Base-by-base conservation (phyloP, 257 asterid species). In the Forsythia suspensa region DNA sequence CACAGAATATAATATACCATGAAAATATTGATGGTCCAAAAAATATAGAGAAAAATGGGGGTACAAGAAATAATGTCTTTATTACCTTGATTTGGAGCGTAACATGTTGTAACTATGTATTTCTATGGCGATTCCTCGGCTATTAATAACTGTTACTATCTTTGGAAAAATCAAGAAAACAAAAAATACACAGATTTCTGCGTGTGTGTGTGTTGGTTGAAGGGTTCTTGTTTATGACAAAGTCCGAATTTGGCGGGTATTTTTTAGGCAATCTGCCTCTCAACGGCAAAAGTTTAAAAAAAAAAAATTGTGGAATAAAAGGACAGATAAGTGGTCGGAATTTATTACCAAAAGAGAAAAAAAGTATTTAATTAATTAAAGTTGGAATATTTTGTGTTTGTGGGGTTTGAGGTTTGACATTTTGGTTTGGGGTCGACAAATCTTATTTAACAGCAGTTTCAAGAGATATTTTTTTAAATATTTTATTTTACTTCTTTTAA, bases 41-140 rank as follows among this genome's bases (percentile, higher is more conserved):
- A 80, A 24, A 39, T 18, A 75, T 20, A 24, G 21, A 70, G 71
- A 69, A 38, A 79, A 73, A 43, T 72, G 16, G 11, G 52, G 38
- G 84, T 71, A 77, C 74, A 80, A 76, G 74, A 76, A 70, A 79
- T 37, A 42, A n/a, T 66, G 83, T 76, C 61, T 12, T 57, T 6
- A 36, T 83, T 88, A 93, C 97, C 97, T 90, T 76, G 91, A 83
- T 86, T 87, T 93, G 77, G 97, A 90, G 76, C 92, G 91, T 73
- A 80, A 66, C 97, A 91, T 92, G 71, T 68, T 87, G 84, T 40
- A 2, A 46, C 29, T 70, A 29, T 61, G 72, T 29, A 65, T 6
- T 76, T 13, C 73, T 69, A 46, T 43, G 84, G 10, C 55, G 82
- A 81, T 78, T 89, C 85, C 75, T 77, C 84, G 90, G 88, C 80